These are phyloP conservation scores for Penicillium herquei DNA, from an alignment of 495 filamentous ascomycete species.

Conservation along the genomic window DNA sequence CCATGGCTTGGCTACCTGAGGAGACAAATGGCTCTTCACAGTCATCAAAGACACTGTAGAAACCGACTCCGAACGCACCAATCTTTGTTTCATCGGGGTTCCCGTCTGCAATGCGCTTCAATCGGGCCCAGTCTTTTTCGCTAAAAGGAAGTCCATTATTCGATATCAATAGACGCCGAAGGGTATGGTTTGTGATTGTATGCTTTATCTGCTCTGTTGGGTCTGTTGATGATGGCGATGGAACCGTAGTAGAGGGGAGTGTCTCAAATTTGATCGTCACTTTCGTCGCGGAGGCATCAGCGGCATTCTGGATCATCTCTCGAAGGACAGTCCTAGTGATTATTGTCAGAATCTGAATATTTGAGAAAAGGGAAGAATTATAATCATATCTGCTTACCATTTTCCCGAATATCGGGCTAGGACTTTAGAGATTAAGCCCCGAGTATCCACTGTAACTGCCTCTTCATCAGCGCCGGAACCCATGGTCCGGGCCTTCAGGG, in stretches of 20 bases:
- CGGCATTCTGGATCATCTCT: slow-evolving; percentile 97
- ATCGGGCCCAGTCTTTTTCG: slow-evolving; percentile 82
- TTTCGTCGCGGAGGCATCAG: slow-evolving; percentile 86
- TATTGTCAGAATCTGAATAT: background rate
- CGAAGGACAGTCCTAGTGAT: slow-evolving; percentile 59
- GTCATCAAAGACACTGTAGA: slow-evolving; percentile 98
- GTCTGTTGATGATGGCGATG: slow-evolving; percentile 65
- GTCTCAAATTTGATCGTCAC: slow-evolving; percentile 92
- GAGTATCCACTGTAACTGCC: slow-evolving; percentile 97
- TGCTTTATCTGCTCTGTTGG: slow-evolving; percentile 74
- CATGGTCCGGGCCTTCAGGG: slow-evolving; percentile 82
- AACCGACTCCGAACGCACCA: slow-evolving; percentile 96
- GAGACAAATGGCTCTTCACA: slow-evolving; percentile 96
- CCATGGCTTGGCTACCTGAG: slow-evolving; percentile 88
- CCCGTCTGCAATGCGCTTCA: slow-evolving; percentile 96
- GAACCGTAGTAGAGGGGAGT: slow-evolving; percentile 71
- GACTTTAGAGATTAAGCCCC: slow-evolving; percentile 96
- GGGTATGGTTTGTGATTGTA: slow-evolving; percentile 75
- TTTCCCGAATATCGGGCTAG: slow-evolving; percentile 93
- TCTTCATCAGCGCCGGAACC: slow-evolving; percentile 84
- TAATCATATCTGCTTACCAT: slow-evolving; percentile 48
- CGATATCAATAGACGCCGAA: slow-evolving; percentile 78
- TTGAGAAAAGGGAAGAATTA: background rate
- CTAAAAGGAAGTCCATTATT: slow-evolving; percentile 88
- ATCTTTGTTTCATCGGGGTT: slow-evolving; percentile 99